A percentile compares a stretch with the other conserved stretches of the same genome.
Evolutionary conservation across 2,329 filamentous ascomycete species (phyloP).

Genomic region (Exophiala sp.): DNA sequence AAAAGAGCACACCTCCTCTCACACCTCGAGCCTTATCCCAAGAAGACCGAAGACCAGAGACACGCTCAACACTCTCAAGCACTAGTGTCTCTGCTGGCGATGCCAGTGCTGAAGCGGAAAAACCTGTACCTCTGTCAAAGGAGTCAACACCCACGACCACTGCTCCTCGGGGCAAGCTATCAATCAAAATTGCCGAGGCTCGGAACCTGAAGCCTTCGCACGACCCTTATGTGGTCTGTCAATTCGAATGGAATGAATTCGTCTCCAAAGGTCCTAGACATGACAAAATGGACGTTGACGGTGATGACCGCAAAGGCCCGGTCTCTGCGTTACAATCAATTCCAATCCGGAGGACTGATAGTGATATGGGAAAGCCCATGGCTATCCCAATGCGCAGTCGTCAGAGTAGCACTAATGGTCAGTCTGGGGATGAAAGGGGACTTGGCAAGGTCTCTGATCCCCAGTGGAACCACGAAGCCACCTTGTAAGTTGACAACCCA

Average conservation of each 20-base stretch:
- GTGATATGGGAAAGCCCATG: slow-evolving; percentile 80
- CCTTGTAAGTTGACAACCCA: slow-evolving; percentile 67
- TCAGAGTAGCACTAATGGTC: slow-evolving; percentile 90
- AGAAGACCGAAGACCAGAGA: slow-evolving; percentile 43
- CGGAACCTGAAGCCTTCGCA: slow-evolving; percentile 75
- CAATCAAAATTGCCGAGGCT: slow-evolving; percentile 83
- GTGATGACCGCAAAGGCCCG: slow-evolving; percentile 57
- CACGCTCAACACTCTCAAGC: slow-evolving; percentile 26
- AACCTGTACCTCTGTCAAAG: slow-evolving; percentile 11
- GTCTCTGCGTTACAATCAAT: slow-evolving; percentile 52
- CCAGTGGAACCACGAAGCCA: slow-evolving; percentile 91
- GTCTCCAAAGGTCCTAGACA: slow-evolving; percentile 80
- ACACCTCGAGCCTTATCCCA: slow-evolving; percentile 83
- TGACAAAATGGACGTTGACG: slow-evolving; percentile 58
- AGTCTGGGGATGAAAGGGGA: slow-evolving; percentile 59
- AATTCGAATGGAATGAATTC: slow-evolving; percentile 94
- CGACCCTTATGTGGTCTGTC: slow-evolving; percentile 92
- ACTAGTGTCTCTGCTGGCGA: slow-evolving; percentile 27
- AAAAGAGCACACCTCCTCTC: slow-evolving; percentile 90
- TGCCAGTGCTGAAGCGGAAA: slow-evolving; percentile 19
- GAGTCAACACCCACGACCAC: slow-evolving; percentile 60
- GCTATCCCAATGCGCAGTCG: slow-evolving; percentile 95
- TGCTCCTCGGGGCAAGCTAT: slow-evolving; percentile 78
- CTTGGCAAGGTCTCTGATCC: slow-evolving; percentile 73
- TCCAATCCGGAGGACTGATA: slow-evolving; percentile 66